Evolutionary conservation across 2,329 filamentous ascomycete species (phyloP), one percentile per base, ranked within the genome.

Genomic region (Coleophoma cylindrospora): DNA sequence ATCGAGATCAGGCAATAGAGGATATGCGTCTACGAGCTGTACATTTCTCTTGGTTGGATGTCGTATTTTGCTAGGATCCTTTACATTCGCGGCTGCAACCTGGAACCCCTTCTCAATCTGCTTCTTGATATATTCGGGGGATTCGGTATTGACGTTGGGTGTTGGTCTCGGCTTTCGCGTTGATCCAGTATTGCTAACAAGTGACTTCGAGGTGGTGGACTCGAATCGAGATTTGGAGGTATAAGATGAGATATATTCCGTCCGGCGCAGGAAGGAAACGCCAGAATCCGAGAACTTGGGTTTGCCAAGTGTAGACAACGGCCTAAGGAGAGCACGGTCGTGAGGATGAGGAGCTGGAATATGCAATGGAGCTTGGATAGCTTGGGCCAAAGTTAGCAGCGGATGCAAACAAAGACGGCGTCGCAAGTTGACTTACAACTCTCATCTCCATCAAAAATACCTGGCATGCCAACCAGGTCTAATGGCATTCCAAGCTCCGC

Each of bases 401-500:
- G 54, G 27, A 10, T 49, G 27, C 37, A n/a, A 41, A 45, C 9
- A 34, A n/a, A n/a, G 21, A 38, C 34, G 48, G 51, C 59, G 60
- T 55, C 48, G 43, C 38, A 50, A 72, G 27, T 27, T 27, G 27
- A 27, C 77, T 67, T 77, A 96, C 91, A 90, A 71, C 87, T 87
- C 74, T 97, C 92, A 67, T 97, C 91, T 51, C 91, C 92, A 63
- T 97, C 86, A 64, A 97, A 96, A 50, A 97, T 85, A 32, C 91
- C 91, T 7, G 92, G 92, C 73, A 97, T 89, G 63, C 94, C 94
- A 51, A 97, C 87, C 59, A 99, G 73, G 67, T 97, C 92, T 65
- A 99, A 83, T 52, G 91, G 91, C 94, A 99, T 97, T 51, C 94
- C 94, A 60, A 97, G 80, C 74, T 99, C 94, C 9, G 91, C 94